Percentiles rank a stretch among this genome's conserved stretches.
Evolutionary conservation across 129 eudicot genomes (phyloP).

Genomic region (Lactuca saligna): DNA sequence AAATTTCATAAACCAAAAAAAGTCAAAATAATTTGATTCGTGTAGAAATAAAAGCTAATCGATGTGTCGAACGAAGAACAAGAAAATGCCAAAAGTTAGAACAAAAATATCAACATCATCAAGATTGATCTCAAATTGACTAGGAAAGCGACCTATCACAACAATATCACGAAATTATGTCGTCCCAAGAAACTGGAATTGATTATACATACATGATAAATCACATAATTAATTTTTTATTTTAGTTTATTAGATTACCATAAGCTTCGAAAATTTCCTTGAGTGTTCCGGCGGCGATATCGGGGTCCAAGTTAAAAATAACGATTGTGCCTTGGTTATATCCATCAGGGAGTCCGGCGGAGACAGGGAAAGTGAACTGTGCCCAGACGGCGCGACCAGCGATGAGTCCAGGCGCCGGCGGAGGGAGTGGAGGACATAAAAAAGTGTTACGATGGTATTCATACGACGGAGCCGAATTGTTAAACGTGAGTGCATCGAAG

Average conservation of each 20-base stretch:
- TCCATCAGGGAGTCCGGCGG: slow-evolving; percentile 54
- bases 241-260: slow-evolving; percentile 40
- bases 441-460: background rate
- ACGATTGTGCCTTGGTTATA: slow-evolving; percentile 82
- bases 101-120: slow-evolving; percentile 35
- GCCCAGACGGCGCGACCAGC: slow-evolving; percentile 90
- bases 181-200: background rate
- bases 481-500: slow-evolving; percentile 35
- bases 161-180: slow-evolving; percentile 8
- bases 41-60: background rate
- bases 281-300: slow-evolving; percentile 39
- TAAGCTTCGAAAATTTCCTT: slow-evolving; percentile 52
- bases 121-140: slow-evolving; percentile 27
- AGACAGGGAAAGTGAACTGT: slow-evolving; percentile 56
- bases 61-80: slow-evolving; percentile 31
- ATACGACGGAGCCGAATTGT: slow-evolving; percentile 8
- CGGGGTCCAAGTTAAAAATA: slow-evolving; percentile 58
- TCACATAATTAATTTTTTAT: background rate
- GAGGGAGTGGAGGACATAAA: slow-evolving; percentile 48
- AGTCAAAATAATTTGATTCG: background rate
- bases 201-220: background rate
- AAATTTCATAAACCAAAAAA: background rate
- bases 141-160: slow-evolving; percentile 44
- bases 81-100: slow-evolving; percentile 30
- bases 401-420: slow-evolving; percentile 65